phyloP scores from a whole-genome alignment of 306 rosid genomes.

The Malus sieversii region DNA sequence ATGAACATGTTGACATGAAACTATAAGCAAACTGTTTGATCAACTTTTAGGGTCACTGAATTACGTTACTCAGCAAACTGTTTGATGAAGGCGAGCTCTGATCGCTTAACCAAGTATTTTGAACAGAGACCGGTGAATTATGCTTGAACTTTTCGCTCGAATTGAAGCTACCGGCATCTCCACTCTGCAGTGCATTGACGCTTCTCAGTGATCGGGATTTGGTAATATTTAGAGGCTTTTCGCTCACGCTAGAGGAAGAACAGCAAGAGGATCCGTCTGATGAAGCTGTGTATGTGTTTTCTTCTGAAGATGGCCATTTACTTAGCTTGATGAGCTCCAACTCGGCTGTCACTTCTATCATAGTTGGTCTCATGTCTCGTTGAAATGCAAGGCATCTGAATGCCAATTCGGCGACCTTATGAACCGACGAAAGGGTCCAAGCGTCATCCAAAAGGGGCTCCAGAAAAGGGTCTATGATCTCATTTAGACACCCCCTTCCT shows the following conservation, averaged over 20 bases:
- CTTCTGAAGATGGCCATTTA: constrained; percentile 35
- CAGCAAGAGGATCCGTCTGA: constrained; percentile 39
- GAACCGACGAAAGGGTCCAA: constrained; percentile 45
- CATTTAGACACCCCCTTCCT: constrained; percentile 51
- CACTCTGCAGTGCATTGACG: constrained; percentile 12
- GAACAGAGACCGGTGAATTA: constrained; percentile 58
- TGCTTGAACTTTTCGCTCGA: constrained; percentile 29
- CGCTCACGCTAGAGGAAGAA: constrained; percentile 40
- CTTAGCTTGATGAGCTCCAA: constrained; percentile 47
- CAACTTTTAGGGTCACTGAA: constrained; percentile 17
- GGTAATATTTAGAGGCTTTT: constrained; percentile 39
- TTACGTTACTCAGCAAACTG: constrained; percentile 49
- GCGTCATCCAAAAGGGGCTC: constrained; percentile 25
- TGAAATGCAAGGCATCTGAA: constrained; percentile 87
- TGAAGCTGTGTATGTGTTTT: constrained; percentile 33
- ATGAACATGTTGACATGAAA: neutral
- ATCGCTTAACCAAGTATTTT: constrained; percentile 72
- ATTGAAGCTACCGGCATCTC: constrained; percentile 7
- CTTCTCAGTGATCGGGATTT: constrained; percentile 23
- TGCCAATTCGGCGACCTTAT: constrained; percentile 79
- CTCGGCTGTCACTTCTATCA: constrained; percentile 81
- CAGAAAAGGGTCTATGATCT: constrained; percentile 66
- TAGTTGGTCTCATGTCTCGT: constrained; percentile 86
- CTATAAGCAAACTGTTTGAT: neutral
- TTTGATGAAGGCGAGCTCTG: constrained; percentile 76